These are phyloP conservation scores for Fusarium xylarioides DNA, from an alignment of 2,329 filamentous ascomycete species.

Conservation along the genomic window DNA sequence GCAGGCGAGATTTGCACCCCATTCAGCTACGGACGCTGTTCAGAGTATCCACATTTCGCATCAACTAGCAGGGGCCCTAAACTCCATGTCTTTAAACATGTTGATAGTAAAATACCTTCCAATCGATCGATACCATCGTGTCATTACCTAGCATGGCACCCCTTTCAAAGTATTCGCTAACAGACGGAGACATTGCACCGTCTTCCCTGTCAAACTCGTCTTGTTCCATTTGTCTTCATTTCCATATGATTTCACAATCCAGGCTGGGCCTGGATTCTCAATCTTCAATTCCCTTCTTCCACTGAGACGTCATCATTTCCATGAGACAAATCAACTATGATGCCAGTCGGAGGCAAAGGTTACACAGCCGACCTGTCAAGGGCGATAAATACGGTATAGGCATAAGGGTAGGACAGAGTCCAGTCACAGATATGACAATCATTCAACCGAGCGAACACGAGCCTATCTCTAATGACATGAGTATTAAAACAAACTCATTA, in stretches of 20 bases:
- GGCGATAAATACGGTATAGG: not conserved
- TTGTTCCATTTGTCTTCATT: slow-evolving; percentile 33
- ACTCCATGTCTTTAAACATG: slow-evolving; percentile 1
- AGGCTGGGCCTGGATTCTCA: slow-evolving; percentile 1
- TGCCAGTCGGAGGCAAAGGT: not conserved
- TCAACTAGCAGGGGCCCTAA: slow-evolving; percentile 34
- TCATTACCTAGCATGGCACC: not conserved
- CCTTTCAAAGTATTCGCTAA: slow-evolving; percentile 28
- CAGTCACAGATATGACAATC: not conserved
- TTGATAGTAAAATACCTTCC: slow-evolving; percentile 19
- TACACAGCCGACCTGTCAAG: slow-evolving; percentile 1
- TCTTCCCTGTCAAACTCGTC: slow-evolving; percentile 32
- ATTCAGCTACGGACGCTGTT: slow-evolving; percentile 31
- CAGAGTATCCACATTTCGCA: slow-evolving; percentile 26
- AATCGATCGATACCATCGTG: not conserved
- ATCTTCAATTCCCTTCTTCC: slow-evolving; percentile 15
- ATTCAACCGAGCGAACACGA: not conserved
- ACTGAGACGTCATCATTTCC: slow-evolving; percentile 26
- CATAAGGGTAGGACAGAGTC: not conserved
- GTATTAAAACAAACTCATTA: not conserved
- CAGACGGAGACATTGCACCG: slow-evolving; percentile 24
- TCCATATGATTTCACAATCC: slow-evolving; percentile 3
- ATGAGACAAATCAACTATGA: slow-evolving; percentile 8
- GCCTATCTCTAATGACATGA: not conserved
- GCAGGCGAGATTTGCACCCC: slow-evolving; percentile 40